Conservation (phyloP, 371 early-diverging fungal species). For the Quaeritorhiza haematococci region DNA sequence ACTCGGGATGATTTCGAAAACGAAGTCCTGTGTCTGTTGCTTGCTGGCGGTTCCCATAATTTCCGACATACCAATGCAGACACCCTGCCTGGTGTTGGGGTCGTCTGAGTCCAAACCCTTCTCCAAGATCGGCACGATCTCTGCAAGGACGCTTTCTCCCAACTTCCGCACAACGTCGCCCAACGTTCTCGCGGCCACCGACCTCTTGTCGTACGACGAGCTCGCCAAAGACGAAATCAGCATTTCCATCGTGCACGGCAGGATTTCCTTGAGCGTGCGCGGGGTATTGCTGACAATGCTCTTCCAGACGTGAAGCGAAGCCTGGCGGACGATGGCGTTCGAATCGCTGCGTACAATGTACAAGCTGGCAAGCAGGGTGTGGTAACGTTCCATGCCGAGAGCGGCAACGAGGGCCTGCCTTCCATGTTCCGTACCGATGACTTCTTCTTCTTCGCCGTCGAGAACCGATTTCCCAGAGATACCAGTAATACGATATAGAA, state of each 20-base stretch:
- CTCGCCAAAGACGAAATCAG: conserved; percentile 76
- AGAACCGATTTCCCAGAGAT: conserved; percentile 48
- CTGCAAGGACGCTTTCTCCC: conserved; percentile 81
- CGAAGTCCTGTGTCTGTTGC: conserved; percentile 76
- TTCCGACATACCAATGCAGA: conserved; percentile 87
- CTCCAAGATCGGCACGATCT: conserved; percentile 85
- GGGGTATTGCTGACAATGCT: conserved; percentile 91
- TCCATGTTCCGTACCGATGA: conserved; percentile 55
- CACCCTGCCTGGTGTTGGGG: conserved; percentile 75
- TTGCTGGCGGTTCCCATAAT: conserved; percentile 83
- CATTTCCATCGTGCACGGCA: conserved; percentile 80
- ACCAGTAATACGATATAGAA: conserved; percentile 88
- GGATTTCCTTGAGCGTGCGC: conserved; percentile 89
- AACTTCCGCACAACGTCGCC: conserved; percentile 93
- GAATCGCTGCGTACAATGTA: conserved; percentile 75
- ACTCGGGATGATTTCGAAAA: conserved; percentile 70
- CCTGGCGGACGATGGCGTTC: conserved; percentile 79
- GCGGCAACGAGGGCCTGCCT: conserved; percentile 73
- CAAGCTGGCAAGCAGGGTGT: conserved; percentile 82
- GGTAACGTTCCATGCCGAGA: conserved; percentile 82
- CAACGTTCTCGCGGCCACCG: conserved; percentile 81
- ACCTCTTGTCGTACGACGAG: conserved; percentile 57
- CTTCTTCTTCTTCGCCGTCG: conserved; percentile 37
- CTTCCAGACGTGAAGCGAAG: conserved; percentile 91
- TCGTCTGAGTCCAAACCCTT: conserved; percentile 62